Conservation (phyloP, 441 rosid species). For the Omphalea diandra region DNA sequence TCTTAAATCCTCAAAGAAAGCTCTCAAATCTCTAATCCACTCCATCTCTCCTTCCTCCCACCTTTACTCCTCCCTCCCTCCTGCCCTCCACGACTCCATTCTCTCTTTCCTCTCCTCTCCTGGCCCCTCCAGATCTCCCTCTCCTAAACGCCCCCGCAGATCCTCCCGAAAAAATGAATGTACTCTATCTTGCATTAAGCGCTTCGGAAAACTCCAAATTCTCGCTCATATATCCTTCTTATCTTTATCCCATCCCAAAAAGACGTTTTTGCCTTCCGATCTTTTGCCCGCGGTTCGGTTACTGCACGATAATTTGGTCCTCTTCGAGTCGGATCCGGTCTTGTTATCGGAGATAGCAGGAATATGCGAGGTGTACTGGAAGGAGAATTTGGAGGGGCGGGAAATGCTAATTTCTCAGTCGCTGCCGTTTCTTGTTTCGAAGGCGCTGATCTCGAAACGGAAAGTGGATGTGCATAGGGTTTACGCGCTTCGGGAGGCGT, state of each 20-base stretch:
- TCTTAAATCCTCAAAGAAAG: slow-evolving; percentile 59
- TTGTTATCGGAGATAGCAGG: slow-evolving; percentile 59
- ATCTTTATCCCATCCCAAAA: slow-evolving; percentile 54
- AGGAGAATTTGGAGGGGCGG: slow-evolving; percentile 46
- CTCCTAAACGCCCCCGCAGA: slow-evolving; percentile 59
- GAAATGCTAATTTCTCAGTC: slow-evolving; percentile 75
- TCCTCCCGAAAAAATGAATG: slow-evolving; percentile 25
- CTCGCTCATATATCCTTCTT: slow-evolving; percentile 42
- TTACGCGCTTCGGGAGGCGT: slow-evolving; percentile 75
- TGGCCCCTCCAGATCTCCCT: slow-evolving; percentile 52
- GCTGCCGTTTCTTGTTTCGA: slow-evolving; percentile 69
- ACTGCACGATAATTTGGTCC: slow-evolving; percentile 62
- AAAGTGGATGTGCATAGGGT: slow-evolving; percentile 83
- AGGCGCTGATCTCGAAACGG: slow-evolving; percentile 78
- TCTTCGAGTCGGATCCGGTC: slow-evolving; percentile 65
- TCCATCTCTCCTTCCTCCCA: slow-evolving; percentile 51
- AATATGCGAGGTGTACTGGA: slow-evolving; percentile 86
- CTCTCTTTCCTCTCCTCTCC: slow-evolving; percentile 21
- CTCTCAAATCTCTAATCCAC: slow-evolving; percentile 62
- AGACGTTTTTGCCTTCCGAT: slow-evolving; percentile 42
- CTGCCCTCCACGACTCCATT: slow-evolving; percentile 33
- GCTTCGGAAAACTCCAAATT: slow-evolving; percentile 44
- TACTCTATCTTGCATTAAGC: slow-evolving; percentile 20
- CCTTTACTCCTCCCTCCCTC: slow-evolving; percentile 52
- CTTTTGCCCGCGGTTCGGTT: slow-evolving; percentile 55